phyloP scores from a whole-genome alignment of 108 stramenopile species.

The Pseudonitzschia delicatissima region DNA sequence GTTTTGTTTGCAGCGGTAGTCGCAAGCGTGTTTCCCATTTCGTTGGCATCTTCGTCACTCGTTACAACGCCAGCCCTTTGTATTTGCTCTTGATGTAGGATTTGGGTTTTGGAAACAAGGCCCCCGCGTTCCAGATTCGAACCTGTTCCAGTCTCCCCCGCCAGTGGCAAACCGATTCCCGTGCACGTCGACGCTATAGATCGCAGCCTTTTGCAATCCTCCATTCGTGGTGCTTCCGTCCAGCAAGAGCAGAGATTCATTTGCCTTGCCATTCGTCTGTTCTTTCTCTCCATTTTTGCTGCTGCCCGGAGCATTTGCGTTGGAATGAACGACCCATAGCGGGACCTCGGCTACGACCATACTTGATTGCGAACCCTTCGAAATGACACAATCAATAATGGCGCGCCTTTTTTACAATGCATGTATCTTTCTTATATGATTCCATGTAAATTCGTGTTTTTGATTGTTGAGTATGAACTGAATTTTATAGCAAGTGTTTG shows the following conservation, averaged over 20 bases:
- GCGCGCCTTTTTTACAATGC: no score
- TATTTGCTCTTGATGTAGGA: constrained; percentile 13
- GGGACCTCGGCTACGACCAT: constrained; percentile 79
- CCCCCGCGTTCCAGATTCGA: constrained; percentile 63
- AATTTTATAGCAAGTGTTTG: no score
- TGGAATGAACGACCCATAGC: constrained; percentile 62
- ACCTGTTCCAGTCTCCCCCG: constrained; percentile 83
- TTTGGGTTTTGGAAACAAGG: constrained; percentile 41
- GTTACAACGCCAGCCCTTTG: not conserved
- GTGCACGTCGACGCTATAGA: constrained; percentile 77
- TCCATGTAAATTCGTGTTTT: no score
- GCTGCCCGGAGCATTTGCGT: constrained; percentile 8
- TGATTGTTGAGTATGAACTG: no score
- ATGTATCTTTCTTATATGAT: no score
- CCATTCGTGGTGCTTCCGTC: not conserved
- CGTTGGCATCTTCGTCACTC: constrained; percentile 8
- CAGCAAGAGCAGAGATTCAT: constrained; percentile 39
- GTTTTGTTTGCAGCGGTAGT: not conserved
- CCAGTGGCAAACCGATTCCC: constrained; percentile 76
- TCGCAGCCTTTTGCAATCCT: constrained; percentile 42
- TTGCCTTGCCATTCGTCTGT: not conserved
- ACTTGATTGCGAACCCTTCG: no score
- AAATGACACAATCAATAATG: no score
- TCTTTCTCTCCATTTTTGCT: not conserved
- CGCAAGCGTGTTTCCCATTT: constrained; percentile 5